A percentile compares a stretch with the other conserved stretches of the same genome.
These are phyloP conservation scores for Calonectria honghensis DNA, from an alignment of 2,329 filamentous ascomycete genomes.

Conservation along the genomic window DNA sequence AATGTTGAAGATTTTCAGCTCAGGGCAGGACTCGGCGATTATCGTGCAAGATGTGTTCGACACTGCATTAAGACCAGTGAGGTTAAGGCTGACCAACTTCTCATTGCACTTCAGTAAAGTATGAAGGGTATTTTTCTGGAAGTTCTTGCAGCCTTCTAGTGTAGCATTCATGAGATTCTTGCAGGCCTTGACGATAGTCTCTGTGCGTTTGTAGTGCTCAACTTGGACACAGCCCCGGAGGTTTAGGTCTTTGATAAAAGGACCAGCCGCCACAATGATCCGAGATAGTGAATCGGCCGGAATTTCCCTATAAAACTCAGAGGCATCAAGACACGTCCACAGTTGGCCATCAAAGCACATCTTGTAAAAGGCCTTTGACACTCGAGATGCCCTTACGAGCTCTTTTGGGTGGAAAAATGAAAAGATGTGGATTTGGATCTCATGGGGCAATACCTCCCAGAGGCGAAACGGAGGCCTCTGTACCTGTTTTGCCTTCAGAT, in stretches of 20 bases:
- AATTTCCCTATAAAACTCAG: constrained; percentile 91
- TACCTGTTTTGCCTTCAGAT: constrained; percentile 68
- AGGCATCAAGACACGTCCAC: constrained; percentile 89
- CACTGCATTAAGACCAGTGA: constrained; percentile 86
- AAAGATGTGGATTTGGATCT: constrained; percentile 87
- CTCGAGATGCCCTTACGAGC: constrained; percentile 84
- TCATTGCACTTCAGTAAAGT: constrained; percentile 84
- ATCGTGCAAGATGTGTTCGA: constrained; percentile 91
- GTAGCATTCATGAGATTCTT: constrained; percentile 91
- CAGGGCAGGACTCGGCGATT: constrained; percentile 86
- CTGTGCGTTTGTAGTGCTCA: constrained; percentile 84
- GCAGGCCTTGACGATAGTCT: constrained; percentile 88
- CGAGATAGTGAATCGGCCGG: constrained; percentile 88
- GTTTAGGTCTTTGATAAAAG: constrained; percentile 93
- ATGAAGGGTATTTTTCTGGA: constrained; percentile 85
- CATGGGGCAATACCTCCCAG: constrained; percentile 87
- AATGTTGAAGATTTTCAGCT: constrained; percentile 89
- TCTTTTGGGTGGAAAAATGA: constrained; percentile 86
- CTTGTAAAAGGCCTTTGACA: constrained; percentile 85
- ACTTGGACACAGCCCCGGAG: constrained; percentile 93
- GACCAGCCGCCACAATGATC: constrained; percentile 89
- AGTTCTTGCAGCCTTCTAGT: constrained; percentile 91
- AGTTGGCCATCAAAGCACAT: constrained; percentile 96
- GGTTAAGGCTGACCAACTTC: constrained; percentile 87
- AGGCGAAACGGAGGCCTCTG: constrained; percentile 74